phyloP scores from a whole-genome alignment of 768 basidiomycete species.

The Suillus tomentosus region DNA sequence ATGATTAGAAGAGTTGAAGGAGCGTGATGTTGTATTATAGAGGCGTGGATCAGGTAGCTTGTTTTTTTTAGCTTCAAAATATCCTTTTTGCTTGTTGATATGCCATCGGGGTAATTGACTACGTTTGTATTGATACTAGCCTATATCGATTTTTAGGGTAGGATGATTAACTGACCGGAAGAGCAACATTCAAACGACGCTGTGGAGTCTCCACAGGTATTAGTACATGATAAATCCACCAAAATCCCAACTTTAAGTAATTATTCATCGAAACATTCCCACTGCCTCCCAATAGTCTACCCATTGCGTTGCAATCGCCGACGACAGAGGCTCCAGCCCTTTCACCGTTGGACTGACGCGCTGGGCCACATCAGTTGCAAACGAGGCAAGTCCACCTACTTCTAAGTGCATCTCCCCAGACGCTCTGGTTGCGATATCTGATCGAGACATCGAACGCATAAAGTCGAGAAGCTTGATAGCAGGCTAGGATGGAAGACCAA shows the following conservation, averaged over 20 bases:
- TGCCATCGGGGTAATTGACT: background rate
- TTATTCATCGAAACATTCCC: background rate
- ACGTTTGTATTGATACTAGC: background rate
- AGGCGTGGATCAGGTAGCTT: slow-evolving; percentile 26
- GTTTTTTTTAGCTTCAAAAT: slow-evolving; percentile 9
- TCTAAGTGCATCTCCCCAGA: background rate
- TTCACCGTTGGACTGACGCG: slow-evolving; percentile 33
- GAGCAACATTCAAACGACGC: background rate
- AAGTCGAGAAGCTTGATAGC: slow-evolving; percentile 34
- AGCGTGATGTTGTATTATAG: slow-evolving; percentile 19
- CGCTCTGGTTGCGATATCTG: slow-evolving; percentile 15
- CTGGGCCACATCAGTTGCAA: slow-evolving; percentile 30
- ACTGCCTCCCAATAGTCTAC: slow-evolving; percentile 36
- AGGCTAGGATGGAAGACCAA: slow-evolving; percentile 26
- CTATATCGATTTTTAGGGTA: background rate
- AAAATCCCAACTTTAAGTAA: background rate
- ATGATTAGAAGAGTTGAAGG: slow-evolving; percentile 71
- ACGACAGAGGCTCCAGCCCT: slow-evolving; percentile 23
- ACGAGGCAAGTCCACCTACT: slow-evolving; percentile 13
- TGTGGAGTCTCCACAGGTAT: too few relatives aligned
- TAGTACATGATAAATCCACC: too few relatives aligned
- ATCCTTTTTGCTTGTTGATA: background rate
- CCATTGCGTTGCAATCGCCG: slow-evolving; percentile 30
- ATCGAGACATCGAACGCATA: slow-evolving; percentile 22
- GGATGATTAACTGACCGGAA: background rate